These are phyloP conservation scores for Phialocephala sp. DNA, from an alignment of 2,329 filamentous ascomycete genomes.

Conservation along the genomic window DNA sequence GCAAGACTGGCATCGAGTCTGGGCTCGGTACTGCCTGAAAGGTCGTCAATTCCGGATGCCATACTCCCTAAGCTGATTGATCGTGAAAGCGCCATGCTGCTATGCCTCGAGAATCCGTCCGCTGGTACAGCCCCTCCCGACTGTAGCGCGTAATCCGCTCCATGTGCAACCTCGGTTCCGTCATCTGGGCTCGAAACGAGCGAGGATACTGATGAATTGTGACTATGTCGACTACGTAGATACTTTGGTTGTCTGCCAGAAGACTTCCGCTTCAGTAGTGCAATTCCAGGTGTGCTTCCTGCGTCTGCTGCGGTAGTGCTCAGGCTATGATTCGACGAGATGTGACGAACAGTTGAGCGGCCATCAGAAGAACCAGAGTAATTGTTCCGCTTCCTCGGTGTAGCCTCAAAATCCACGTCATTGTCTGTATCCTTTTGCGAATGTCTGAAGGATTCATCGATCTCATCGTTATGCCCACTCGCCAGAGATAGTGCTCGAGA, in stretches of 20 bases:
- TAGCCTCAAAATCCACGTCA: constrained; percentile 35
- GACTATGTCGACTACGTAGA: constrained; percentile 60
- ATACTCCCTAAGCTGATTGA: constrained; percentile 90
- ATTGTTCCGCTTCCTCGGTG: constrained; percentile 33
- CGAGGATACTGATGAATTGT: constrained; percentile 66
- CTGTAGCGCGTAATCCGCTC: constrained; percentile 81
- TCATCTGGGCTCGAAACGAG: constrained; percentile 59
- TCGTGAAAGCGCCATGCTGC: constrained; percentile 67
- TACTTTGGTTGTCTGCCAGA: constrained; percentile 59
- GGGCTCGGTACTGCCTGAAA: constrained; percentile 42
- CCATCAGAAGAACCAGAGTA: constrained; percentile 31
- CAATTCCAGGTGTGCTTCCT: constrained; percentile 53
- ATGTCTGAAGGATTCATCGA: constrained; percentile 18
- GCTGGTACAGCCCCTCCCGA: constrained; percentile 76
- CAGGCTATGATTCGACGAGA: constrained; percentile 44
- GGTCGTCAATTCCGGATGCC: constrained; percentile 73
- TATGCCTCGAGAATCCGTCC: constrained; percentile 54
- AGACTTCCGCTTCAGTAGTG: constrained; percentile 47
- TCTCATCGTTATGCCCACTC: constrained; percentile 38
- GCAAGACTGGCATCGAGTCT: constrained; percentile 54
- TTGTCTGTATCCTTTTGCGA: constrained; percentile 29
- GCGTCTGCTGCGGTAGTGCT: constrained; percentile 46
- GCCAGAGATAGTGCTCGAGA: constrained; percentile 58
- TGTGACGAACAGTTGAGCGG: constrained; percentile 41
- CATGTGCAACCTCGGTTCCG: constrained; percentile 74